Conservation (phyloP, 805 yeast genomes). For the Ogataea zsoltii region DNA sequence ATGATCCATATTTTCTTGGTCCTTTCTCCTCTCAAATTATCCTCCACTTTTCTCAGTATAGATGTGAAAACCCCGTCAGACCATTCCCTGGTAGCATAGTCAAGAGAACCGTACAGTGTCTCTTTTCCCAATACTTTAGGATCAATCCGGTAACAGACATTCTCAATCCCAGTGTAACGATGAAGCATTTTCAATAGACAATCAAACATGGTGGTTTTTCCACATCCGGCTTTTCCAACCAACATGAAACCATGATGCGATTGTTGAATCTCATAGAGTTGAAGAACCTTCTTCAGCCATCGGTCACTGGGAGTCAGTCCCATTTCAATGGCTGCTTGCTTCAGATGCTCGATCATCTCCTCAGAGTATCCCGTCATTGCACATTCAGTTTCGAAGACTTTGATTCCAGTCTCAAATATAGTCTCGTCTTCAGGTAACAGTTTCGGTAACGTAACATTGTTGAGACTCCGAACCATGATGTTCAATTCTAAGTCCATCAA, state of each 20-base stretch:
- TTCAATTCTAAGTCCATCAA: slow-evolving; percentile 27
- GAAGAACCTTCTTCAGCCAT: slow-evolving; percentile 59
- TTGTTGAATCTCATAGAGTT: slow-evolving; percentile 59
- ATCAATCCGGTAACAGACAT: slow-evolving; percentile 54
- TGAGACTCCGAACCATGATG: slow-evolving; percentile 52
- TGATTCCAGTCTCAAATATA: slow-evolving; percentile 33
- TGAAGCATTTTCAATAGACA: slow-evolving; percentile 48
- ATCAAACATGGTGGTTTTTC: slow-evolving; percentile 62
- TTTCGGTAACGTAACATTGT: slow-evolving; percentile 69
- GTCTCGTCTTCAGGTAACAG: slow-evolving; percentile 53
- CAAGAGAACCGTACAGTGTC: slow-evolving; percentile 67
- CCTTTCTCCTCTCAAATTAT: slow-evolving; percentile 60
- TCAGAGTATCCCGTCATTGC: slow-evolving; percentile 11
- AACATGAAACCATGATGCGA: slow-evolving; percentile 79
- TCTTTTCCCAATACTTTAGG: slow-evolving; percentile 74
- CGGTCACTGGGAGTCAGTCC: slow-evolving; percentile 37
- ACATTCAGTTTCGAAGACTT: slow-evolving; percentile 28
- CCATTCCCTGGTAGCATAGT: slow-evolving; percentile 85
- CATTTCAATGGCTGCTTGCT: slow-evolving; percentile 27
- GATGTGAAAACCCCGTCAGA: slow-evolving; percentile 80
- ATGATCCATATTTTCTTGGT: slow-evolving; percentile 68
- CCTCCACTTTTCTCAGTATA: slow-evolving; percentile 56
- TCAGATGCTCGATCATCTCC: slow-evolving; percentile 31
- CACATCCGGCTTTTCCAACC: slow-evolving; percentile 74
- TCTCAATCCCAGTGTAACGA: slow-evolving; percentile 33